phyloP scores from a whole-genome alignment of 768 basidiomycete species.

The Auriscalpium orientale region DNA sequence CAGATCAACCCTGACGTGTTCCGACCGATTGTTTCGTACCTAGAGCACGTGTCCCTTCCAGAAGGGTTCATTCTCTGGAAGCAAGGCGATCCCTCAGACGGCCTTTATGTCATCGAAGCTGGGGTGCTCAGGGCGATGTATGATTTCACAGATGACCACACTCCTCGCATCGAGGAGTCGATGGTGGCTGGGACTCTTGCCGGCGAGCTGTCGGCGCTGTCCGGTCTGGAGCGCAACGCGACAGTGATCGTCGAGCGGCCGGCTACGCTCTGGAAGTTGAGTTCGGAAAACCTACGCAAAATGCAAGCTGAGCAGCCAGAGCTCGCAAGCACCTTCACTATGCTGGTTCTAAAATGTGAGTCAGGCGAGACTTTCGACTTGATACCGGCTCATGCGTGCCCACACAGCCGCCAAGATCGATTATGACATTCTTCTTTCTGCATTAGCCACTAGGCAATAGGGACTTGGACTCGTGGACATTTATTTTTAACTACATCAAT shows the following conservation, averaged over 20 bases:
- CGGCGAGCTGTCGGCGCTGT: constrained; percentile 83
- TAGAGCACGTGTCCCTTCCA: constrained; percentile 52
- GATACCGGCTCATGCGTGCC: background rate
- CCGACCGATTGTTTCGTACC: constrained; percentile 58
- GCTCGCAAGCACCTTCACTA: constrained; percentile 56
- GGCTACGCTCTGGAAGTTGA: constrained; percentile 77
- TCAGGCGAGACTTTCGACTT: background rate
- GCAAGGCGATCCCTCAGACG: constrained; percentile 70
- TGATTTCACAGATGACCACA: constrained; percentile 53
- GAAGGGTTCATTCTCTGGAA: constrained; percentile 65
- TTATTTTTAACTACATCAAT: background rate
- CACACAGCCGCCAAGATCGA: constrained; percentile 54
- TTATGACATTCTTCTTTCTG: constrained; percentile 52
- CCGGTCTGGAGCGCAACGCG: constrained; percentile 74
- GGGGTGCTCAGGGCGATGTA: constrained; percentile 84
- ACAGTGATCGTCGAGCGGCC: constrained; percentile 76
- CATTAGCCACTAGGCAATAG: constrained; percentile 37
- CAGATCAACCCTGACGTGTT: constrained; percentile 50
- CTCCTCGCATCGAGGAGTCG: constrained; percentile 68
- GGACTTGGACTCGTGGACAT: too few relatives aligned
- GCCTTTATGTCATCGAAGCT: constrained; percentile 82
- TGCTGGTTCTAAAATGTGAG: constrained; percentile 69
- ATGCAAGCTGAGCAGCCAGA: constrained; percentile 65
- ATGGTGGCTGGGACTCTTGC: constrained; percentile 93
- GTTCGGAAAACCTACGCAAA: constrained; percentile 43